These are phyloP conservation scores for Flaveria bidentis DNA, from an alignment of 129 eudicot genomes.

Conservation along the genomic window DNA sequence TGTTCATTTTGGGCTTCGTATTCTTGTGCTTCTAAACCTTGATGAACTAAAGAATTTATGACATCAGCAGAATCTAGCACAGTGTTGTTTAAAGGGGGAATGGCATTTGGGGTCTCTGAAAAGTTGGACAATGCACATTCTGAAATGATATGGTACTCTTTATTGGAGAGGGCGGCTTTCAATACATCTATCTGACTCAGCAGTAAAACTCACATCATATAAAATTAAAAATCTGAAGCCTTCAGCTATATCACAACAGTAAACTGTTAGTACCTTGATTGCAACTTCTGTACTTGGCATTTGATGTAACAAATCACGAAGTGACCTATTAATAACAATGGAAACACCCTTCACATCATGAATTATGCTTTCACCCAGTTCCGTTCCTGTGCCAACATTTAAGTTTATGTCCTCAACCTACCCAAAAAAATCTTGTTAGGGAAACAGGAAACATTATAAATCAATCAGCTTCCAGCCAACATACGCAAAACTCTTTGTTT, in stretches of 20 bases:
- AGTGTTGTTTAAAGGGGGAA: slow-evolving; percentile 52
- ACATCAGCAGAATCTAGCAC: slow-evolving; percentile 42
- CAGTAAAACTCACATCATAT: slow-evolving; percentile 16
- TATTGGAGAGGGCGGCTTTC: slow-evolving; percentile 84
- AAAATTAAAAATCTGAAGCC: slow-evolving; percentile 15
- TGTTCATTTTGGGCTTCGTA: slow-evolving; percentile 46
- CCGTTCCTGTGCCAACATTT: slow-evolving; percentile 75
- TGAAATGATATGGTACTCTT: slow-evolving; percentile 82
- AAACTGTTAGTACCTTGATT: slow-evolving; percentile 51
- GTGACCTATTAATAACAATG: slow-evolving; percentile 71
- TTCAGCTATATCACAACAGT: slow-evolving; percentile 2
- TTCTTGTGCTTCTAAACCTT: slow-evolving; percentile 45
- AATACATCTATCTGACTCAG: slow-evolving; percentile 68
- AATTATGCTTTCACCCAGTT: slow-evolving; percentile 86
- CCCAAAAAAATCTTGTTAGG: slow-evolving; percentile 24
- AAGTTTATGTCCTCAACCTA: slow-evolving; percentile 96
- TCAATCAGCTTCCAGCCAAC: slow-evolving; percentile 11
- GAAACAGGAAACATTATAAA: slow-evolving; percentile 13
- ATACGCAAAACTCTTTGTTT: neutral
- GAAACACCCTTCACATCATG: slow-evolving; percentile 89
- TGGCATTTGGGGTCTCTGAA: slow-evolving; percentile 76
- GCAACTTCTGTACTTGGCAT: slow-evolving; percentile 73
- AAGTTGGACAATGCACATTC: slow-evolving; percentile 87
- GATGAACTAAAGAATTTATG: slow-evolving; percentile 33
- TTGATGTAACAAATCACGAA: slow-evolving; percentile 90